Evolutionary conservation across 495 filamentous ascomycete genomes (phyloP), one percentile per base, ranked within the genome.

Genomic region (Podospora fimiseda): DNA sequence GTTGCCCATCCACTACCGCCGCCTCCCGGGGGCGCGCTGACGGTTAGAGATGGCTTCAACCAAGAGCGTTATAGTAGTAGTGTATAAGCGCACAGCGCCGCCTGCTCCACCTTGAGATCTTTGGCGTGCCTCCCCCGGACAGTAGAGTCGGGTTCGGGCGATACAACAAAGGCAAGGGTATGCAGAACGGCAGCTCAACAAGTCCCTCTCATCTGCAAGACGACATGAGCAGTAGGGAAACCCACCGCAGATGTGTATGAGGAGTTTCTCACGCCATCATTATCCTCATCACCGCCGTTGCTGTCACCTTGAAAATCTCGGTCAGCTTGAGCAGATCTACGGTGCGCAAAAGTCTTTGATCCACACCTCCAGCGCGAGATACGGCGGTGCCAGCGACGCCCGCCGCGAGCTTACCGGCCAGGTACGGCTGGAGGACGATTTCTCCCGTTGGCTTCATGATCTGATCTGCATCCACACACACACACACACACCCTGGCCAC

Each of bases 381-480:
- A 44, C 9, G 38, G 57, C 52, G 27, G 52, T 53, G 42, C 21
- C 37, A 59, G 48, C 42, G 15, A 51, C 37, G 33, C 22, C 40
- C 58, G 42, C 50, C 47, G 50, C 43, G 47, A 51, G n/a, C 52
- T 54, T 44, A 42, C 51, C 37, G 49, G 48, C 14, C 30, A 24
- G 39, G 40, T 9, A 43, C 42, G 36, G 46, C 48, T 51, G 50
- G 39, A 24, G 41, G 30, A 48, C 30, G 20, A 40, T 53, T 33
- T 55, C 19, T 30, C 47, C 57, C 50, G 57, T 44, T 58, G 55
- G 46, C 52, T 53, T 45, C 24, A 39, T 59, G 59, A 52, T 48
- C 64, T 42, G 61, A 60, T 62, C 60, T 63, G 56, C 54, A 47
- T 53, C 27, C 55, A 59, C 58, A 43, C 61, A 57, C 43, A n/a